These are phyloP conservation scores for Plectosphaerella plurivora DNA, from an alignment of 2,329 filamentous ascomycete genomes.

Conservation along the genomic window DNA sequence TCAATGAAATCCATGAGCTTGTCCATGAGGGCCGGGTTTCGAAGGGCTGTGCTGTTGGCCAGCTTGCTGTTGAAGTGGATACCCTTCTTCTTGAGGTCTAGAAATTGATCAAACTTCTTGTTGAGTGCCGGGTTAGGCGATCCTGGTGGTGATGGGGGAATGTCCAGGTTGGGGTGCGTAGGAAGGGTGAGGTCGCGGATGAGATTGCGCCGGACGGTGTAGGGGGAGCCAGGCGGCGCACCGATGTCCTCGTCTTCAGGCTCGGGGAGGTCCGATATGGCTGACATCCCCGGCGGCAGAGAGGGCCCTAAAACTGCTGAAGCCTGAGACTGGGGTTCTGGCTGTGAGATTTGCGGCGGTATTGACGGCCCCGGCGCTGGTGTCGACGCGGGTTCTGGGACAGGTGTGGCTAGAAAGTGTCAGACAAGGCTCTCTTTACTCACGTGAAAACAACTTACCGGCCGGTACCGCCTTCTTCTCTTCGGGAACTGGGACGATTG, in stretches of 20 bases:
- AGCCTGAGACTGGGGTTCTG: background rate
- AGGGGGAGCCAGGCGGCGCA: slow-evolving; percentile 56
- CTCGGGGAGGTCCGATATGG: slow-evolving; percentile 8
- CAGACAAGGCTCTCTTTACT: too few relatives aligned
- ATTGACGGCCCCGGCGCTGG: too few relatives aligned
- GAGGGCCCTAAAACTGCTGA: slow-evolving; percentile 28
- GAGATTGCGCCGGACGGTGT: slow-evolving; percentile 58
- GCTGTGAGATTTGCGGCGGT: too few relatives aligned
- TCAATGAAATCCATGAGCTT: slow-evolving; percentile 68
- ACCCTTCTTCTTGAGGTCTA: slow-evolving; percentile 71
- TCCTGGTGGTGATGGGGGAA: slow-evolving; percentile 68
- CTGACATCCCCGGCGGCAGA: slow-evolving; percentile 24
- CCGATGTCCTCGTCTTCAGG: slow-evolving; percentile 5
- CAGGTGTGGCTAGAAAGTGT: too few relatives aligned
- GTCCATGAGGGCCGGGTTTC: slow-evolving; percentile 68
- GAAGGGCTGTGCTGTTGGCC: slow-evolving; percentile 59
- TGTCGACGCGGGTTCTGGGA: too few relatives aligned
- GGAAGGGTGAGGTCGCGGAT: slow-evolving; percentile 73
- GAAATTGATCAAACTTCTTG: slow-evolving; percentile 68
- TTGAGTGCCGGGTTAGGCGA: slow-evolving; percentile 49
- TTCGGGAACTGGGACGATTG: too few relatives aligned
- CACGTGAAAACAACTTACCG: too few relatives aligned
- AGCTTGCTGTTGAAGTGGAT: slow-evolving; percentile 76
- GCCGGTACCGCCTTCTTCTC: too few relatives aligned
- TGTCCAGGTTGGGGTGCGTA: slow-evolving; percentile 64